Percentiles rank a stretch among this genome's conserved stretches.
phyloP scores from a whole-genome alignment of 805 yeast species.

The Osmozyma mogii region DNA sequence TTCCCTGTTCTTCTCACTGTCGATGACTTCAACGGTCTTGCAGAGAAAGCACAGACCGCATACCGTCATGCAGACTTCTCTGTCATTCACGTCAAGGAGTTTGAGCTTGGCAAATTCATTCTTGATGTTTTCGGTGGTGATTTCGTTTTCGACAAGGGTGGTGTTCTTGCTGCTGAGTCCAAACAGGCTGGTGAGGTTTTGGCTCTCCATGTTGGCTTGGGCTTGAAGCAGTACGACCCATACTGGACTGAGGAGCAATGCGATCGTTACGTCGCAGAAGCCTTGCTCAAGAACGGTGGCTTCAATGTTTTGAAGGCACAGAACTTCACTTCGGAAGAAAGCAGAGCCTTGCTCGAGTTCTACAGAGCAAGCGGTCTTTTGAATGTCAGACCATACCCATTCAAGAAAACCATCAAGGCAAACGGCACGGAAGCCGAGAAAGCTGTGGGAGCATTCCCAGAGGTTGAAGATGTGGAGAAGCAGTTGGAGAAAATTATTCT shows the following conservation, averaged over 20 bases:
- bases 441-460: conserved; percentile 13
- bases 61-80: conserved; percentile 53
- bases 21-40: conserved; percentile 65
- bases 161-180: conserved; percentile 55
- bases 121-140: conserved; percentile 49
- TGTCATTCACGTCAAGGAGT: conserved; percentile 49
- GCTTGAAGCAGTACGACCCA: conserved; percentile 43
- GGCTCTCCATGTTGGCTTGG: conserved; percentile 57
- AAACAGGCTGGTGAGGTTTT: conserved; percentile 41
- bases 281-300: conserved; percentile 32
- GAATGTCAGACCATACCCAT: conserved; percentile 25
- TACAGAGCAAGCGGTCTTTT: conserved; percentile 26
- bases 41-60: conserved; percentile 45
- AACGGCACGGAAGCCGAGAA: conserved; percentile 5
- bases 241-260: conserved; percentile 44
- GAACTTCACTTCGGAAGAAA: conserved; percentile 23
- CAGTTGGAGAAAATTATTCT: conserved; percentile 23
- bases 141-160: conserved; percentile 48
- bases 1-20: conserved; percentile 61
- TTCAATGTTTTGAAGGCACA: no score
- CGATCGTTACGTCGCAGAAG: conserved; percentile 48
- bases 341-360: conserved; percentile 23
- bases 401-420: conserved; percentile 15
- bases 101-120: conserved; percentile 57
- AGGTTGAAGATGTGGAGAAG: conserved; percentile 14